Evolutionary conservation across 345 rosid species (phyloP).

Genomic region (Cochlearia excelsa): DNA sequence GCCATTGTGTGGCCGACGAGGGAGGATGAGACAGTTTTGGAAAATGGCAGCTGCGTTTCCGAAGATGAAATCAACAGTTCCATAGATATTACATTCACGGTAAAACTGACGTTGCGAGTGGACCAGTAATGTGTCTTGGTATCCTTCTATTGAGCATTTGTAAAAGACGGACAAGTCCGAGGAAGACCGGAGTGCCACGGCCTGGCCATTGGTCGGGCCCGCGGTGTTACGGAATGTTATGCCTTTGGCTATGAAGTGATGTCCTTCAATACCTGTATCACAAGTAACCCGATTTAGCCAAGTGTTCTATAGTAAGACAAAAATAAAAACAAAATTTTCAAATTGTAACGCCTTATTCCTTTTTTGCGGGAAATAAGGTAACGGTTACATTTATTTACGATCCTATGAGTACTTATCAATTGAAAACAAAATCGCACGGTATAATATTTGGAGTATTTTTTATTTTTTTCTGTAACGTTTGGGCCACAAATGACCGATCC

Average conservation of each 20-base stretch:
- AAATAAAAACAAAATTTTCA: not conserved
- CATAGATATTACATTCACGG: slow-evolving; percentile 72
- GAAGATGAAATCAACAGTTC: slow-evolving; percentile 86
- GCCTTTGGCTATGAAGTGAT: slow-evolving; percentile 41
- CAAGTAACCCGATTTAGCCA: not conserved
- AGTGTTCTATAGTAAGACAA: not conserved
- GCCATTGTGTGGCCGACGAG: slow-evolving; percentile 55
- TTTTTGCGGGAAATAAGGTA: slow-evolving; percentile 27
- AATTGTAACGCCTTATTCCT: slow-evolving; percentile 28
- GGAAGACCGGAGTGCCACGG: slow-evolving; percentile 84
- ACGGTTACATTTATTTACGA: slow-evolving; percentile 9
- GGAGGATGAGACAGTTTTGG: slow-evolving; percentile 78
- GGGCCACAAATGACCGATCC: too few species aligned
- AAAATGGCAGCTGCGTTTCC: slow-evolving; percentile 80
- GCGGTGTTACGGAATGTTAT: slow-evolving; percentile 37
- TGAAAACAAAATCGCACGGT: too few species aligned
- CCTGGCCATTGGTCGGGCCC: slow-evolving; percentile 50
- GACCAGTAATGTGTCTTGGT: slow-evolving; percentile 81
- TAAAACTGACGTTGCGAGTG: slow-evolving; percentile 87
- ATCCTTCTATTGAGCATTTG: slow-evolving; percentile 70
- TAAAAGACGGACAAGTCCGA: slow-evolving; percentile 82
- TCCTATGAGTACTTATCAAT: too few species aligned
- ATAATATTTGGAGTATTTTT: too few species aligned
- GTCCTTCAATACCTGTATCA: slow-evolving; percentile 60
- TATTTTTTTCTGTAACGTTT: too few species aligned